Evolutionary conservation across 2,329 filamentous ascomycete species (phyloP).

Genomic region (Aspergillus pseudoterreus): DNA sequence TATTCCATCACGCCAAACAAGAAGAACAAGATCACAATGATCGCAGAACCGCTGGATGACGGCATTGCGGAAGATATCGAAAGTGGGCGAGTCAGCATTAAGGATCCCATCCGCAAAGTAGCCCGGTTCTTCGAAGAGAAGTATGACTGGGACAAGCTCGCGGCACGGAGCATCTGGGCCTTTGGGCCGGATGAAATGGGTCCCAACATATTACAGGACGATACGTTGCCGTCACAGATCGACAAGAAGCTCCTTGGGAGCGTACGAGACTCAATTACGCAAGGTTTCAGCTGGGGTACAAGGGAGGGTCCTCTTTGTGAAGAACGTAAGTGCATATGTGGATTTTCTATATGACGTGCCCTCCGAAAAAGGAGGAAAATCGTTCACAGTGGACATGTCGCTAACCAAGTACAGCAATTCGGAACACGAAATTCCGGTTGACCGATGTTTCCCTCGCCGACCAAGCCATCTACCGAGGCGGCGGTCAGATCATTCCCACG

Average conservation of each 20-base stretch:
- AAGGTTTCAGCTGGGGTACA: slow-evolving; percentile 95
- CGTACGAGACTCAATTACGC: slow-evolving; percentile 87
- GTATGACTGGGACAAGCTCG: slow-evolving; percentile 94
- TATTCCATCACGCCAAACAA: slow-evolving; percentile 98
- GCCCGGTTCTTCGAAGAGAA: slow-evolving; percentile 97
- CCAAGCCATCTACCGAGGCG: slow-evolving; percentile 91
- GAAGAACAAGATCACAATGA: slow-evolving; percentile 99
- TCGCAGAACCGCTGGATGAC: slow-evolving; percentile 91
- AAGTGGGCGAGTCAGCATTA: slow-evolving; percentile 82
- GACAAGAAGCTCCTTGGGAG: slow-evolving; percentile 86
- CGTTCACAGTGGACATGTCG: slow-evolving; percentile 4
- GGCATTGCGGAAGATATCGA: slow-evolving; percentile 96
- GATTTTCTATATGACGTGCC: not conserved
- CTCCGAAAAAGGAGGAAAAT: not conserved
- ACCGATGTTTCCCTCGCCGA: slow-evolving; percentile 83
- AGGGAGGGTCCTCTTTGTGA: slow-evolving; percentile 94
- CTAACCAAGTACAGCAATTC: slow-evolving; percentile 63
- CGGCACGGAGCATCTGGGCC: slow-evolving; percentile 94
- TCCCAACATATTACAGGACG: slow-evolving; percentile 93
- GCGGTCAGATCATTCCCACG: slow-evolving; percentile 96
- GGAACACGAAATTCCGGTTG: slow-evolving; percentile 95
- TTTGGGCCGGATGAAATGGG: slow-evolving; percentile 95
- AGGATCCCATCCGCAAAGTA: slow-evolving; percentile 85
- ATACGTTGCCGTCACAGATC: slow-evolving; percentile 89
- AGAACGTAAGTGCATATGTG: slow-evolving; percentile 67